phyloP scores from a whole-genome alignment of 2,329 filamentous ascomycete species.

The Amylocarpus encephaloides region DNA sequence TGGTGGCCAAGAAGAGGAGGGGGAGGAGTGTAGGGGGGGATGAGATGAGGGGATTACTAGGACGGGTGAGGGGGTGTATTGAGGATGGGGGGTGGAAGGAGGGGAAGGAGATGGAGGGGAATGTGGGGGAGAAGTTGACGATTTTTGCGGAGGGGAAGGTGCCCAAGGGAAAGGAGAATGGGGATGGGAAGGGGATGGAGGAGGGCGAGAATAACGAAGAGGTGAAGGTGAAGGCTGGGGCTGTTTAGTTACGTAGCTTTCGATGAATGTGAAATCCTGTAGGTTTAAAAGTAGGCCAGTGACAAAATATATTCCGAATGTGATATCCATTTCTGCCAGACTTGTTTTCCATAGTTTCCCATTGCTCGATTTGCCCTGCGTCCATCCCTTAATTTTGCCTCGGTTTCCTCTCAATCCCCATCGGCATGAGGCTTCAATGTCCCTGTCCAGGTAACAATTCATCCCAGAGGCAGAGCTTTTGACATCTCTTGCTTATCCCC shows the following conservation, averaged over 20 bases:
- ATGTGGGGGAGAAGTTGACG: constrained; percentile 38
- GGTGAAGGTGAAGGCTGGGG: not conserved
- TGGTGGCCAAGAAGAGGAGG: constrained; percentile 61
- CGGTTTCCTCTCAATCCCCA: no score
- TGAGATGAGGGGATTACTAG: constrained; percentile 55
- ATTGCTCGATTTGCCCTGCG: no score
- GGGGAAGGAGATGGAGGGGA: constrained; percentile 40
- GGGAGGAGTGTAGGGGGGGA: constrained; percentile 53
- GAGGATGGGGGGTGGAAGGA: constrained; percentile 37
- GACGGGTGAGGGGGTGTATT: constrained; percentile 38
- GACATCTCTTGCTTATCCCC: no score
- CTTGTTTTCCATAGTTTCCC: no score
- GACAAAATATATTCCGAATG: no score
- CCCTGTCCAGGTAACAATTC: no score
- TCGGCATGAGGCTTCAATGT: no score
- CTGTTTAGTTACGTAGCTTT: not conserved
- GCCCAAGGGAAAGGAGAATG: not conserved
- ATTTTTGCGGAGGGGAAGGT: constrained; percentile 39
- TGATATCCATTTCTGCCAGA: no score
- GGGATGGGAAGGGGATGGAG: not conserved
- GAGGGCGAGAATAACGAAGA: not conserved
- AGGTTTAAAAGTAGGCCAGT: not conserved
- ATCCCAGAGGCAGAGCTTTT: no score
- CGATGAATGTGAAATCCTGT: not conserved
- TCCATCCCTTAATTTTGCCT: no score